These are phyloP conservation scores for Acanthamoeba castellanii DNA, from an alignment of 208 protist species.

Conservation along the genomic window DNA sequence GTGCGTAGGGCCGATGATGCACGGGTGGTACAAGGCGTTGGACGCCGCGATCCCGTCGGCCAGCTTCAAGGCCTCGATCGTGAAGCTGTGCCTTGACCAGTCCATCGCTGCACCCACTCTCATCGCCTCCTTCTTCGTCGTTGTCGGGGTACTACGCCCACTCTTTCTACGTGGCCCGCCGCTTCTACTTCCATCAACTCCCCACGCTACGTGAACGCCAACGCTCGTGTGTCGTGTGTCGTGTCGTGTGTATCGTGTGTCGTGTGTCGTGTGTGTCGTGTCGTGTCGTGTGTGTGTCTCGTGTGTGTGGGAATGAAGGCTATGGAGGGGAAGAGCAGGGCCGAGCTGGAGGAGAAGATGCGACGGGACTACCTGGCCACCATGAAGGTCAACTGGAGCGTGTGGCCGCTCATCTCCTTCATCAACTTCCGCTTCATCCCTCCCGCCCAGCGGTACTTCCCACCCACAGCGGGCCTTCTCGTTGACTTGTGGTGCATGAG, in stretches of 20 bases:
- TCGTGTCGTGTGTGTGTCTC: too few relatives aligned
- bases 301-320: background rate
- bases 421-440: conserved; percentile 39
- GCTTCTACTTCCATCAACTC: too few relatives aligned
- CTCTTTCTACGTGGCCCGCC: too few relatives aligned
- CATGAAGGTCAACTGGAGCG: conserved; percentile 44
- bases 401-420: conserved; percentile 18
- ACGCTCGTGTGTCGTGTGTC: background rate
- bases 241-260: background rate
- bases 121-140: conserved; percentile 40
- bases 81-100: conserved; percentile 13
- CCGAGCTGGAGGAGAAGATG: conserved; percentile 18
- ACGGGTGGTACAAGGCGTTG: conserved; percentile 43
- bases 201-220: too few relatives aligned
- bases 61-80: background rate
- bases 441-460: background rate
- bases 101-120: conserved; percentile 3
- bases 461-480: background rate
- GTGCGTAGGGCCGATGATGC: background rate
- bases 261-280: too few relatives aligned
- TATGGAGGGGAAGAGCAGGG: background rate
- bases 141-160: background rate
- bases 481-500: too few relatives aligned
- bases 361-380: conserved; percentile 22
- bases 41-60: background rate